These are phyloP conservation scores for Meripilus lineatus DNA, from an alignment of 1,284 basidiomycete species.

Conservation along the genomic window DNA sequence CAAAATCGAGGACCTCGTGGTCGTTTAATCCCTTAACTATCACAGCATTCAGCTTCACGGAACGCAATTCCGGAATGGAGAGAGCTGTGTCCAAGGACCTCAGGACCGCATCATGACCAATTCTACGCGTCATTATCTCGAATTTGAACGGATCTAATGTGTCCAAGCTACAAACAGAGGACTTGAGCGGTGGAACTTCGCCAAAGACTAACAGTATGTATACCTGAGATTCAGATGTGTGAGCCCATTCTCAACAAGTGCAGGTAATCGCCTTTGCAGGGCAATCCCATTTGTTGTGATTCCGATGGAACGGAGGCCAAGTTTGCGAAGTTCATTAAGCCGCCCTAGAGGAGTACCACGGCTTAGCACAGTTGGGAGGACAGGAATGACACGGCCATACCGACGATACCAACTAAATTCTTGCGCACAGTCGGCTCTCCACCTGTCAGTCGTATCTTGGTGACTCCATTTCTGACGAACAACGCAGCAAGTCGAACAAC, in stretches of 20 bases:
- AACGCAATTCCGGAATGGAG: constrained; percentile 40
- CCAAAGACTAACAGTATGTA: constrained; percentile 8
- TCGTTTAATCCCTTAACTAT: constrained; percentile 80
- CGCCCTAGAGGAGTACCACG: constrained; percentile 36
- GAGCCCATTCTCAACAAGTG: constrained; percentile 66
- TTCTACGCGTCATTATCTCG: constrained; percentile 77
- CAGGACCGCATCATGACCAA: constrained; percentile 73
- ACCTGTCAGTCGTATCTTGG: constrained; percentile 84
- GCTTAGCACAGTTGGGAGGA: constrained; percentile 6
- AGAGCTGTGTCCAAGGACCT: constrained; percentile 65
- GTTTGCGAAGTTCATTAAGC: constrained; percentile 48
- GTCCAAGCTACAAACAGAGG: constrained; percentile 56
- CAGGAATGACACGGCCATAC: too few relatives aligned
- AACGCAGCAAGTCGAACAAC: constrained; percentile 69
- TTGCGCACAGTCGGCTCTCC: constrained; percentile 86
- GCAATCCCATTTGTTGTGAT: constrained; percentile 86
- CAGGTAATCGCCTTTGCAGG: constrained; percentile 66
- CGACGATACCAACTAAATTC: constrained; percentile 70
- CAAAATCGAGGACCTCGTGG: constrained; percentile 71
- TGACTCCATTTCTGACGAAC: constrained; percentile 81
- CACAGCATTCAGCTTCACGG: constrained; percentile 83
- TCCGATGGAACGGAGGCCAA: constrained; percentile 72
- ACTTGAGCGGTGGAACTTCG: neutral
- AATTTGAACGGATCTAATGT: constrained; percentile 87
- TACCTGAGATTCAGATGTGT: constrained; percentile 83